A percentile compares a stretch with the other conserved stretches of the same genome.
phyloP scores from a whole-genome alignment of 2,329 filamentous ascomycete genomes.

The Cladosporium sp. region DNA sequence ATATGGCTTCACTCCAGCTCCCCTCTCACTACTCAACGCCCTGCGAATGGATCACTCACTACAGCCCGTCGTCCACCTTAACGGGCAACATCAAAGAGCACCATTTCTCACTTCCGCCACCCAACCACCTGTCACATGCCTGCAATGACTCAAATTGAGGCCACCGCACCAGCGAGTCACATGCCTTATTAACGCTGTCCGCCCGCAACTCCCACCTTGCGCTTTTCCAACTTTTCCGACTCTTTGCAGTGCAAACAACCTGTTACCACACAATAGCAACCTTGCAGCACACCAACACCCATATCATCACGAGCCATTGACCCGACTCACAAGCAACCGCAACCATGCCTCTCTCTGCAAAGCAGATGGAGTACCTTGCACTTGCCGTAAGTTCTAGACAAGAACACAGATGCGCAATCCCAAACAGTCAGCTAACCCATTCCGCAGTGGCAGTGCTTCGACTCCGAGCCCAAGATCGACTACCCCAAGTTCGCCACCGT shows the following conservation, averaged over 20 bases:
- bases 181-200: neutral
- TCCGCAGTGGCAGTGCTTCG: constrained; percentile 28
- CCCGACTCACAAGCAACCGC: neutral
- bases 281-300: neutral
- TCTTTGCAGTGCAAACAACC: neutral
- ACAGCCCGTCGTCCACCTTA: constrained; percentile 7
- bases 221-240: neutral
- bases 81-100: neutral
- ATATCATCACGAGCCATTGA: neutral
- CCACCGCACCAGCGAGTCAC: neutral
- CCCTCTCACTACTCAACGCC: constrained; percentile 9
- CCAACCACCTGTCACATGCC: neutral
- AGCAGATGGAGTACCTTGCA: constrained; percentile 27
- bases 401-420: neutral
- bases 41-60: neutral
- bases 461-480: constrained; percentile 32
- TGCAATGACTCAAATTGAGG: neutral
- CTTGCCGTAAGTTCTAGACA: constrained; percentile 15
- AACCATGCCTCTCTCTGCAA: constrained; percentile 25
- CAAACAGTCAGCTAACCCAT: neutral
- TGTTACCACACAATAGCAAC: neutral
- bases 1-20: constrained; percentile 3
- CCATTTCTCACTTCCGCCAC: neutral
- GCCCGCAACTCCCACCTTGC: neutral
- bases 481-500: constrained; percentile 29